Conservation (phyloP, 148 eudicot genomes). For the Limonium bicolor region DNA sequence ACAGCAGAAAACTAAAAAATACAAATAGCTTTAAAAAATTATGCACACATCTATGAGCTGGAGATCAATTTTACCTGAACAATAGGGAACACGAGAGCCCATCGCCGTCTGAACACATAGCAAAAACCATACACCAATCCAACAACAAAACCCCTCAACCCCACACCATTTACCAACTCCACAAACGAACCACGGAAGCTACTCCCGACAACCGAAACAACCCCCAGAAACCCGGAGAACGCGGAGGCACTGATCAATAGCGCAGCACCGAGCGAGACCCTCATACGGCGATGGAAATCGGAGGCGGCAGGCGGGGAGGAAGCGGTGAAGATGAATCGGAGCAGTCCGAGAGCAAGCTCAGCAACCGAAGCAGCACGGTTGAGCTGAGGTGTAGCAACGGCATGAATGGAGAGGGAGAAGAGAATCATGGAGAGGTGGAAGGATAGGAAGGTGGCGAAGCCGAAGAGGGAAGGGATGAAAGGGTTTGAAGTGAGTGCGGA, state of each 20-base stretch:
- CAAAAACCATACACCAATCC: constrained; percentile 57
- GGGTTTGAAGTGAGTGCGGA: constrained; percentile 12
- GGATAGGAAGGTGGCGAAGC: constrained; percentile 17
- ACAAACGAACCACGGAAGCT: constrained; percentile 8
- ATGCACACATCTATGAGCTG: neutral
- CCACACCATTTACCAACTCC: constrained; percentile 11
- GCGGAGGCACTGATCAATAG: constrained; percentile 22
- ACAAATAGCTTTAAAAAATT: neutral
- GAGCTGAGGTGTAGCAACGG: constrained; percentile 27
- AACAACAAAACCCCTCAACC: constrained; percentile 32
- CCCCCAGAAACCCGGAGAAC: constrained; percentile 26
- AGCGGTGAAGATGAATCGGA: constrained; percentile 25
- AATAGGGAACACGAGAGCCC: constrained; percentile 64
- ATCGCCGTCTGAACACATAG: constrained; percentile 34
- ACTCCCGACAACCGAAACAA: constrained; percentile 16
- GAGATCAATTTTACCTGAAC: constrained; percentile 46
- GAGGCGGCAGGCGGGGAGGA: constrained; percentile 12
- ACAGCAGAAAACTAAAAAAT: too few species aligned
- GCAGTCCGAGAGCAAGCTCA: constrained; percentile 17
- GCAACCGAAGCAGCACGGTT: constrained; percentile 21
- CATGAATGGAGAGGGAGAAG: constrained; percentile 20
- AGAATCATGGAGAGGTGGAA: constrained; percentile 24
- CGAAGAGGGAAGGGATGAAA: constrained; percentile 16
- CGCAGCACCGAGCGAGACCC: constrained; percentile 24
- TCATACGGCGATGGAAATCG: constrained; percentile 24